Evolutionary conservation across 495 filamentous ascomycete species (phyloP).

Genomic region (Penicillium herquei): DNA sequence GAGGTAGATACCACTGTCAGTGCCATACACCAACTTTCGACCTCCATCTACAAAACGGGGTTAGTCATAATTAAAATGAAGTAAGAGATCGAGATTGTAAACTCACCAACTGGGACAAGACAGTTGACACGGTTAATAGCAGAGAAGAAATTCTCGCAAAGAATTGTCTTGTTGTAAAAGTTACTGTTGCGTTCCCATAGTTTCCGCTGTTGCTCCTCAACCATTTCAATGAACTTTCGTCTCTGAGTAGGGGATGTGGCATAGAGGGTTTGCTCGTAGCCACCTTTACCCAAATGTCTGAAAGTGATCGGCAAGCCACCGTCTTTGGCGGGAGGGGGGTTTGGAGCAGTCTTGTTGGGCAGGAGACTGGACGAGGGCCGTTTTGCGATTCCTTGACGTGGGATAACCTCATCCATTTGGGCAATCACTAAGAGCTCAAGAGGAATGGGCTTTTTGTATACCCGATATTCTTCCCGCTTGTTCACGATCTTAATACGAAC

Average conservation of each 20-base stretch:
- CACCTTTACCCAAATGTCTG: conserved; percentile 92
- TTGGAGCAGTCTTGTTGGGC: conserved; percentile 62
- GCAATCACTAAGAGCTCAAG: conserved; percentile 90
- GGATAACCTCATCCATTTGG: conserved; percentile 94
- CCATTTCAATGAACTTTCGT: conserved; percentile 94
- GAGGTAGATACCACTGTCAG: conserved; percentile 88
- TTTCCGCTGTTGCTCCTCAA: conserved; percentile 84
- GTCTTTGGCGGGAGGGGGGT: conserved; percentile 59
- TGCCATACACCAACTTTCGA: conserved; percentile 88
- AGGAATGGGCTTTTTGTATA: conserved; percentile 94
- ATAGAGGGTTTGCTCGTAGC: conserved; percentile 90
- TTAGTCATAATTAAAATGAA: conserved; percentile 28
- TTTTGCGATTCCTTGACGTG: conserved; percentile 75
- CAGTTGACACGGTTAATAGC: conserved; percentile 84
- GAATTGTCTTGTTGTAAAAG: conserved; percentile 86
- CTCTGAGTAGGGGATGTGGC: conserved; percentile 75
- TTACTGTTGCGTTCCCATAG: conserved; percentile 79
- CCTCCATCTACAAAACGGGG: conserved; percentile 68
- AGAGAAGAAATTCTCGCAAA: conserved; percentile 84
- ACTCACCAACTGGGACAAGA: conserved; percentile 81
- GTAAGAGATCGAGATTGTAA: neutral
- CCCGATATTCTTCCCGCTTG: conserved; percentile 90
- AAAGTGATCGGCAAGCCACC: conserved; percentile 92
- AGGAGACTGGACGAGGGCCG: conserved; percentile 86
- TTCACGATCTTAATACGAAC: conserved; percentile 86